A percentile compares a stretch with the other conserved stretches of the same genome.
Evolutionary conservation across 2,329 filamentous ascomycete genomes (phyloP).

Genomic region (Penicillium sp.): DNA sequence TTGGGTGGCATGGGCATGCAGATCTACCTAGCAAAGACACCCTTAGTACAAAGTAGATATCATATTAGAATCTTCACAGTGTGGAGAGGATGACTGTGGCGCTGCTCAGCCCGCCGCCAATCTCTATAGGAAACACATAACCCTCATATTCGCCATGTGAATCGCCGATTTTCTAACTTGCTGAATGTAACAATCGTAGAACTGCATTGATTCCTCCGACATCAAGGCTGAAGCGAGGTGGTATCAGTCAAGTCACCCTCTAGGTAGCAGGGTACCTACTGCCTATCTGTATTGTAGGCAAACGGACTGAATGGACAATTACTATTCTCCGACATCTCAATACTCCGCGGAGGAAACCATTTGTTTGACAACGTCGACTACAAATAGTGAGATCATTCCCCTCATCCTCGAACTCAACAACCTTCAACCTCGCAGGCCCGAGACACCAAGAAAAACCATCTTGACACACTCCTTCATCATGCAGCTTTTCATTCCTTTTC

Average conservation of each 20-base stretch:
- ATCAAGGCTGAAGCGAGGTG: background rate
- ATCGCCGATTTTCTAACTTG: background rate
- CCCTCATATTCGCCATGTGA: background rate
- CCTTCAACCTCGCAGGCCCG: slow-evolving; percentile 9
- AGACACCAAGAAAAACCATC: background rate
- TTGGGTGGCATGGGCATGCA: background rate
- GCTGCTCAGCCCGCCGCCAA: background rate
- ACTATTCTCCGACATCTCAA: background rate
- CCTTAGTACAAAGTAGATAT: background rate
- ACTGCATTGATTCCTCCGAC: background rate
- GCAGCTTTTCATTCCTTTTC: slow-evolving; percentile 7
- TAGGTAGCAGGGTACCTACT: background rate
- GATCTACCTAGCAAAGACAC: background rate
- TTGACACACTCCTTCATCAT: slow-evolving; percentile 8
- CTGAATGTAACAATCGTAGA: background rate
- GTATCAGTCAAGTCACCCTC: background rate
- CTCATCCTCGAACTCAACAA: background rate
- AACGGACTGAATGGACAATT: background rate
- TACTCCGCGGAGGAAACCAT: background rate
- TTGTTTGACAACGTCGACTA: slow-evolving; percentile 6
- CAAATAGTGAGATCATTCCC: slow-evolving; percentile 10
- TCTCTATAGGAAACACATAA: background rate
- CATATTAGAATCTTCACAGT: background rate
- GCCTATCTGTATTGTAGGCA: background rate
- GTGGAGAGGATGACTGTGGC: background rate